A percentile compares a stretch with the other conserved stretches of the same genome.
Conservation (phyloP, 345 rosid species). For the Populus nigra region DNA sequence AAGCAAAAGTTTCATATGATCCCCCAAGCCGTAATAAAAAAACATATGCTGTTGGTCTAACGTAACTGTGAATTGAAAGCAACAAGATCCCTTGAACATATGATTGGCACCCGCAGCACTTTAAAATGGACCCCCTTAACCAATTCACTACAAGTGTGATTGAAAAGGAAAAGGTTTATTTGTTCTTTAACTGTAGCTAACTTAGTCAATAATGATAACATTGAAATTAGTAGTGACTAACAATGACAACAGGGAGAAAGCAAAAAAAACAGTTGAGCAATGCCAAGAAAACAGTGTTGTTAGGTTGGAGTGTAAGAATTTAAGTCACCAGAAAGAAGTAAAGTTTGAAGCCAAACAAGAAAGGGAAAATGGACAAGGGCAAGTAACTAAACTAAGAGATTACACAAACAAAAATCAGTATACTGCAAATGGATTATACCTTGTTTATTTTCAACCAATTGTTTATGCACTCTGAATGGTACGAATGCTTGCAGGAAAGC, state of each 20-base stretch:
- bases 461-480: slow-evolving; percentile 89
- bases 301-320: neutral
- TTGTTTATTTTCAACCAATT: slow-evolving; percentile 95
- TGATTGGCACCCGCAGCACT: neutral
- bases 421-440: slow-evolving; percentile 36
- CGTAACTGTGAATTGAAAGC: neutral
- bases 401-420: neutral
- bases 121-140: neutral
- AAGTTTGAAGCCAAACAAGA: neutral
- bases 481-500: slow-evolving; percentile 91
- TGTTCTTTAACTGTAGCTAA: neutral
- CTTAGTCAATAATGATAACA: neutral
- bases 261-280: neutral
- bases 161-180: neutral
- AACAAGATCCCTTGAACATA: neutral
- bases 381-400: neutral
- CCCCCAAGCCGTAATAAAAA: neutral
- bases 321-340: neutral
- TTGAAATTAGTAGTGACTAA: too few species aligned
- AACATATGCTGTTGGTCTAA: neutral
- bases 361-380: neutral
- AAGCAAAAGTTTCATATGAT: neutral
- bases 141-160: neutral
- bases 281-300: neutral
- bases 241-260: neutral